A percentile compares a stretch with the other conserved stretches of the same genome.
phyloP scores from a whole-genome alignment of 1,284 basidiomycete species.

The Leccinum pallidistipes region DNA sequence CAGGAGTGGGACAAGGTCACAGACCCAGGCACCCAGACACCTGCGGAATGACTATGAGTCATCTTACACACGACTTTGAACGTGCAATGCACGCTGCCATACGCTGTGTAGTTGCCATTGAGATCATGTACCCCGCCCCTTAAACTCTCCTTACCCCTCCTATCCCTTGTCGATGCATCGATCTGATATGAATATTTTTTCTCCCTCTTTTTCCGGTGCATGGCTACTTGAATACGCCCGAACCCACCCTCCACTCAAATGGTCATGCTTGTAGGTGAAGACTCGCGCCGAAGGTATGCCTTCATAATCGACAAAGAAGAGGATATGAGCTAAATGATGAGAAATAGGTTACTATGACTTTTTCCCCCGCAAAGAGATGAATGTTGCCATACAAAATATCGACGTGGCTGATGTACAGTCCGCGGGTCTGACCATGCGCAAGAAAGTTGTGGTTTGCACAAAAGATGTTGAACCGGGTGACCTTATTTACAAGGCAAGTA shows the following conservation, averaged over 20 bases:
- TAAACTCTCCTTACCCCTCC: constrained; percentile 21
- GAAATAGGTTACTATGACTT: constrained; percentile 66
- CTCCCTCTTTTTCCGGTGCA: constrained; percentile 33
- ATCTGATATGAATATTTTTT: constrained; percentile 66
- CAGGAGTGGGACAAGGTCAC: constrained; percentile 86
- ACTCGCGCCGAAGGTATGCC: constrained; percentile 74
- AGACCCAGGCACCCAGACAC: constrained; percentile 60
- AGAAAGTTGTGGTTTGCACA: constrained; percentile 62
- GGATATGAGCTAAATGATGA: constrained; percentile 26
- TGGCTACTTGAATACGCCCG: constrained; percentile 20
- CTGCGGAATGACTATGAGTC: constrained; percentile 39
- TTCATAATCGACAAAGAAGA: constrained; percentile 23
- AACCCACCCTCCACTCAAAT: constrained; percentile 17
- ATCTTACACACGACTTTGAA: constrained; percentile 31
- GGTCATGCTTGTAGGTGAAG: constrained; percentile 50
- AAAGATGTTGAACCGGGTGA: constrained; percentile 71
- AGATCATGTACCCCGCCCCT: constrained; percentile 27
- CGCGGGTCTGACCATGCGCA: constrained; percentile 36
- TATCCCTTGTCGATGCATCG: constrained; percentile 30
- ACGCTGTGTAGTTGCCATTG: constrained; percentile 33
- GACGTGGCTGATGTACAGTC: constrained; percentile 26
- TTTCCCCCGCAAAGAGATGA: constrained; percentile 71
- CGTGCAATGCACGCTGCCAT: constrained; percentile 33
- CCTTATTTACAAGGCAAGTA: constrained; percentile 67
- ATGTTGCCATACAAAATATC: constrained; percentile 57